phyloP scores from a whole-genome alignment of 768 basidiomycete species.

The Lactarius trivialis region DNA sequence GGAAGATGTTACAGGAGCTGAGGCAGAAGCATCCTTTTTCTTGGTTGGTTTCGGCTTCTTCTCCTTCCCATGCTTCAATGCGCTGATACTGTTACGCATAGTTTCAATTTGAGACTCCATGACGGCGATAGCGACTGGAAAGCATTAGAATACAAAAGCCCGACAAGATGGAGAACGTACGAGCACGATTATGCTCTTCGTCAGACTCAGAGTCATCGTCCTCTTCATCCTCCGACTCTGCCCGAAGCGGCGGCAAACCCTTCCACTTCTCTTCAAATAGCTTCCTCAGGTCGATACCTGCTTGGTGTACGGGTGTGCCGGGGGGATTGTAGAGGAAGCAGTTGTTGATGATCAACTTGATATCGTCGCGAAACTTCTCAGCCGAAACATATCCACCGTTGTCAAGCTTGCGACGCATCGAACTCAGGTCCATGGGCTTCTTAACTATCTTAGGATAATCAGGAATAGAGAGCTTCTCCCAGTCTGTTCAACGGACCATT shows the following conservation, averaged over 20 bases:
- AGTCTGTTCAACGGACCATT: constrained; percentile 43
- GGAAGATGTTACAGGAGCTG: constrained; percentile 51
- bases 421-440: constrained; percentile 91
- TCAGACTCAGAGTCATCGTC: constrained; percentile 60
- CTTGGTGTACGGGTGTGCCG: constrained; percentile 79
- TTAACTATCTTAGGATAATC: constrained; percentile 84
- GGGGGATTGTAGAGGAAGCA: constrained; percentile 89
- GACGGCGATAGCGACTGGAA: constrained; percentile 57
- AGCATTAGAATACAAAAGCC: constrained; percentile 20
- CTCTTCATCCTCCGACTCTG: constrained; percentile 51
- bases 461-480: constrained; percentile 71
- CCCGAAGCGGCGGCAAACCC: constrained; percentile 54
- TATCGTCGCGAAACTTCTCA: constrained; percentile 79
- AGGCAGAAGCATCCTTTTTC: constrained; percentile 45
- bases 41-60: constrained; percentile 68
- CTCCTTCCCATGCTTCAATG: constrained; percentile 45
- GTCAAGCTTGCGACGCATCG: constrained; percentile 83
- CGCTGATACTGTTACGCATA: constrained; percentile 63
- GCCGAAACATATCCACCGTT: constrained; percentile 69
- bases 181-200: constrained; percentile 48
- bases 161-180: constrained; percentile 38
- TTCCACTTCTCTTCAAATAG: constrained; percentile 94
- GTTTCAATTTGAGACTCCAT: constrained; percentile 81
- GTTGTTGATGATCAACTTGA: constrained; percentile 92
- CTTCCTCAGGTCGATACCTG: constrained; percentile 78